Percentiles rank a stretch among this genome's conserved stretches.
These are phyloP conservation scores for Albifimbria verrucaria DNA, from an alignment of 2,329 filamentous ascomycete species.

Conservation along the genomic window DNA sequence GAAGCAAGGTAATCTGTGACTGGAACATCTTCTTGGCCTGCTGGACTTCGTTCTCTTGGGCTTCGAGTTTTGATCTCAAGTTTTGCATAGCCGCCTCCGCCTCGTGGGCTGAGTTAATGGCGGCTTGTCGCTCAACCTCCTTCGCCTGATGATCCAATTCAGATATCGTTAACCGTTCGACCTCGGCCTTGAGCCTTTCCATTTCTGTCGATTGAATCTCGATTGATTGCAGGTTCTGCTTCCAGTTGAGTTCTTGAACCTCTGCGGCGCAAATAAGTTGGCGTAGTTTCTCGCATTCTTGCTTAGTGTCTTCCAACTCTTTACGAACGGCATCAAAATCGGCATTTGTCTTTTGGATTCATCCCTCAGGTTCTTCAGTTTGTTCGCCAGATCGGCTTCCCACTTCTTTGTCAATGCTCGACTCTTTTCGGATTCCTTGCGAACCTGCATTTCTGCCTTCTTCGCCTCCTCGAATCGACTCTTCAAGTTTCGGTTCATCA, in stretches of 20 bases:
- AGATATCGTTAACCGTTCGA: slow-evolving; percentile 56
- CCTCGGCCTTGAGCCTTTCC: slow-evolving; percentile 55
- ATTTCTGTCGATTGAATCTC: slow-evolving; percentile 60
- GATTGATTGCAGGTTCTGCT: slow-evolving; percentile 62
- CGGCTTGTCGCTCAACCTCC: slow-evolving; percentile 56
- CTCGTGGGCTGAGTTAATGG: slow-evolving; percentile 55
- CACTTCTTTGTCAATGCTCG: slow-evolving; percentile 73
- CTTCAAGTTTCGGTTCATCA: slow-evolving; percentile 71
- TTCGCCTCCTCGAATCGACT: slow-evolving; percentile 71
- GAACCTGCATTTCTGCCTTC: slow-evolving; percentile 64
- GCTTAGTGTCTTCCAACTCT: slow-evolving; percentile 54
- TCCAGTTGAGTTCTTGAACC: slow-evolving; percentile 60
- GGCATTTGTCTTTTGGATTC: slow-evolving; percentile 63
- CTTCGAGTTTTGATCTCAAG: slow-evolving; percentile 55
- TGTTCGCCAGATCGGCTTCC: slow-evolving; percentile 67
- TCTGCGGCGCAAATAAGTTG: slow-evolving; percentile 66
- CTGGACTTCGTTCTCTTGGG: slow-evolving; percentile 44
- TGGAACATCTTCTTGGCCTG: slow-evolving; percentile 41
- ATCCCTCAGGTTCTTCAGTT: slow-evolving; percentile 63
- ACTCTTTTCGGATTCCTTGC: slow-evolving; percentile 69
- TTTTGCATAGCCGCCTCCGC: slow-evolving; percentile 57
- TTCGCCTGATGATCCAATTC: slow-evolving; percentile 62
- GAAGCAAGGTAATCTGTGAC: slow-evolving; percentile 45
- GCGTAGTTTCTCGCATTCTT: slow-evolving; percentile 63
- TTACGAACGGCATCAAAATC: slow-evolving; percentile 55